Evolutionary conservation across 805 yeast genomes (phyloP).

Genomic region (Komagataella populi): DNA sequence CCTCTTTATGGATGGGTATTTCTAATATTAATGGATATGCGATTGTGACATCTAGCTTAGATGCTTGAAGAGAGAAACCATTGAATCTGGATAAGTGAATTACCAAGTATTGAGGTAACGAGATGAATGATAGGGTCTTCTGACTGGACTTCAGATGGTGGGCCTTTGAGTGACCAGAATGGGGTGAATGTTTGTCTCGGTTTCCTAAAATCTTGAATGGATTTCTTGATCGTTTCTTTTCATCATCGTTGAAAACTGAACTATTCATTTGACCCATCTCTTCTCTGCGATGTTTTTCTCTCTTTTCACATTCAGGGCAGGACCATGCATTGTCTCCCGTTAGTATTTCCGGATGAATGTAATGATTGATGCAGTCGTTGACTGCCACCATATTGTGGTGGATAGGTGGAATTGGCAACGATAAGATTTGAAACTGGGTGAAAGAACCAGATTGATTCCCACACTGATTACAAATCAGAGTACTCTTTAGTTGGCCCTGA

Average conservation of each 20-base stretch:
- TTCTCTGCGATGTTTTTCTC: conserved; percentile 4
- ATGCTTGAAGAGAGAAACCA: conserved; percentile 31
- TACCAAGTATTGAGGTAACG: conserved; percentile 13
- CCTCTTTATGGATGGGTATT: conserved; percentile 25
- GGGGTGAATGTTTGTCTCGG: conserved; percentile 3
- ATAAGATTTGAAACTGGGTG: conserved; percentile 46
- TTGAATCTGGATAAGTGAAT: conserved; percentile 25
- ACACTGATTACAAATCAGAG: conserved; percentile 51
- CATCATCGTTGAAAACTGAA: conserved; percentile 13
- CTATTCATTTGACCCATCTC: conserved; percentile 3
- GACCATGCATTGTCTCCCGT: conserved; percentile 77
- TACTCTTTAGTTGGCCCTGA: conserved; percentile 63
- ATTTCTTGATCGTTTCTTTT: conserved; percentile 15
- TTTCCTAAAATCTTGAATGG: conserved; percentile 5
- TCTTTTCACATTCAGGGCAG: conserved; percentile 54
- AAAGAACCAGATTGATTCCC: conserved; percentile 45
- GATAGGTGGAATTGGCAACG: conserved; percentile 44
- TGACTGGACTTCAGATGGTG: conserved; percentile 3
- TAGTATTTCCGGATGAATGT: conserved; percentile 49
- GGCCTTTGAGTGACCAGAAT: conserved; percentile 12
- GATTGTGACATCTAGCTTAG: conserved; percentile 39
- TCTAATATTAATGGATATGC: conserved; percentile 42
- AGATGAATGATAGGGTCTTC: conserved; percentile 3
- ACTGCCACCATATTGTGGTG: conserved; percentile 24
- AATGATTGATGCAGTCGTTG: conserved; percentile 51